Evolutionary conservation across 768 basidiomycete species (phyloP).

Genomic region (Kondoa subrosea): DNA sequence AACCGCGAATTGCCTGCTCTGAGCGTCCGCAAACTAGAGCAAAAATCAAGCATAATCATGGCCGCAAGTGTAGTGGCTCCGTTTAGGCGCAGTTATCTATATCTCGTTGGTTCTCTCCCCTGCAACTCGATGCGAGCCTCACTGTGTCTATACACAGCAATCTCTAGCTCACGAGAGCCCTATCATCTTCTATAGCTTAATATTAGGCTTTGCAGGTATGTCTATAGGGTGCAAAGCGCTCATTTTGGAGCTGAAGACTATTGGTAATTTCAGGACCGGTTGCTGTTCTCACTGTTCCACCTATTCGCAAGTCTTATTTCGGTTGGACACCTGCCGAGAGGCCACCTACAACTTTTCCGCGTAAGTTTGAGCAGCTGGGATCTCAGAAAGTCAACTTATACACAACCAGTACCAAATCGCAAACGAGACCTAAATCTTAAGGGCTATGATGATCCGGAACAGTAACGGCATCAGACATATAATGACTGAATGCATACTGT

Average conservation of each 20-base stretch:
- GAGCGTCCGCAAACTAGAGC: too few relatives aligned
- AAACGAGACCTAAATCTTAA: conserved; percentile 19
- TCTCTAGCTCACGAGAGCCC: not conserved
- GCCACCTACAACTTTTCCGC: conserved; percentile 26
- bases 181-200: not conserved
- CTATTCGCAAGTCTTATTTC: conserved; percentile 24
- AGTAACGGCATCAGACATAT: not conserved
- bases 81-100: not conserved
- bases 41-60: not conserved
- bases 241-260: not conserved
- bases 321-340: conserved; percentile 24
- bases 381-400: not conserved
- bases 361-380: conserved; percentile 11
- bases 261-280: conserved; percentile 26
- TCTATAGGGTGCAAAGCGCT: not conserved
- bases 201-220: not conserved
- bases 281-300: conserved; percentile 24
- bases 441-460: conserved; percentile 27
- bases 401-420: conserved; percentile 24
- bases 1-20: too few relatives aligned
- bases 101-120: not conserved
- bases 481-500: not conserved
- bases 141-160: not conserved
- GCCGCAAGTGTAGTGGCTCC: not conserved
- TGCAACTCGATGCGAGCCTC: not conserved